Evolutionary conservation across 148 eudicot species (phyloP).

Genomic region (Bassia scoparia): DNA sequence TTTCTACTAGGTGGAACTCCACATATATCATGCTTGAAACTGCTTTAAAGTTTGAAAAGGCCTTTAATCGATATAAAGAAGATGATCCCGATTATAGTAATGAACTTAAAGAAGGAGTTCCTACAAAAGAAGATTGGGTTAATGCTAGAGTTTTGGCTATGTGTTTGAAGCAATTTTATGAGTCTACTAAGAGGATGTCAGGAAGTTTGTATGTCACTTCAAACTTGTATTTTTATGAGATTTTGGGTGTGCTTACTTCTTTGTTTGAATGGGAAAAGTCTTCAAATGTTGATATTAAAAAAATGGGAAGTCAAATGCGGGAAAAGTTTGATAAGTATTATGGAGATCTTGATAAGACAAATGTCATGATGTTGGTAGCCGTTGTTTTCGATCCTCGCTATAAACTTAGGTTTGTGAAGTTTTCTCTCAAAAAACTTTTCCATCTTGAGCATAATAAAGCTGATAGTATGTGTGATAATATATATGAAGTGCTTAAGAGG

Average conservation of each 20-base stretch:
- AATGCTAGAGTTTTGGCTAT: not conserved
- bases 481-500: not conserved
- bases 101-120: not conserved
- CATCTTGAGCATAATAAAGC: not conserved
- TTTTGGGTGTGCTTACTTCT: not conserved
- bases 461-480: not conserved
- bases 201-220: too few species aligned
- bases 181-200: slow-evolving; percentile 8
- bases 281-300: not conserved
- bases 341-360: not conserved
- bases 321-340: slow-evolving; percentile 13
- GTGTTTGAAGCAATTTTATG: not conserved
- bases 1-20: not conserved
- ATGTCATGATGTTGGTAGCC: slow-evolving; percentile 11
- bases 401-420: too few species aligned
- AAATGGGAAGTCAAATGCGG: not conserved
- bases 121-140: not conserved
- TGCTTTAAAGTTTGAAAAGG: slow-evolving; percentile 10
- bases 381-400: slow-evolving; percentile 5
- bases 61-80: not conserved
- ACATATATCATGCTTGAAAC: not conserved
- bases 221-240: slow-evolving; percentile 12
- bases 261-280: not conserved
- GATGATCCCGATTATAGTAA: not conserved
- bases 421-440: not conserved